These are phyloP conservation scores for Gossypium sturtianum DNA, from an alignment of 345 rosid genomes.

Conservation along the genomic window DNA sequence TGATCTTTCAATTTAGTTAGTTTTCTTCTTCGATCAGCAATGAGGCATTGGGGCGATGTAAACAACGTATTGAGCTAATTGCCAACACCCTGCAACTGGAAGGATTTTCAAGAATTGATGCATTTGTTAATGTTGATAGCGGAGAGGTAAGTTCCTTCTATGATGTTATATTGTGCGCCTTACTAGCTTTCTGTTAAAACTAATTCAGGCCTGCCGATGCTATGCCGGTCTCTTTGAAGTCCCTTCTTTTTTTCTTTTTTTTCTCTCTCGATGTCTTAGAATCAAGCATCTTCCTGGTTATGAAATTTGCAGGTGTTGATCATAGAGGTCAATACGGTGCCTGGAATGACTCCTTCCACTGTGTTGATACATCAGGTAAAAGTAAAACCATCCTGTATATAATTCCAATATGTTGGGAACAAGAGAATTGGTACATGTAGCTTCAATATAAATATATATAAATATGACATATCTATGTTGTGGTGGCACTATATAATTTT, in stretches of 20 bases:
- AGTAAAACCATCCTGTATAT: slow-evolving; percentile 22
- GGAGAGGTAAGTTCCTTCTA: slow-evolving; percentile 64
- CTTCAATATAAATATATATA: neutral
- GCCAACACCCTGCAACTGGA: slow-evolving; percentile 69
- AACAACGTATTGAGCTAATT: slow-evolving; percentile 63
- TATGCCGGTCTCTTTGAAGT: neutral
- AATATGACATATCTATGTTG: neutral
- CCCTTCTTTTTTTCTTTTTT: too few relatives aligned
- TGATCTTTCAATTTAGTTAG: neutral
- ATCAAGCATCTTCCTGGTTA: slow-evolving; percentile 2
- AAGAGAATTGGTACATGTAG: neutral
- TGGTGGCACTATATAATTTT: neutral
- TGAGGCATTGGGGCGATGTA: slow-evolving; percentile 62
- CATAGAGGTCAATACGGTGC: slow-evolving; percentile 91
- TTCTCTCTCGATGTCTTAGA: neutral
- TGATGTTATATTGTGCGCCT: neutral
- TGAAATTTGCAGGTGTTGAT: slow-evolving; percentile 53
- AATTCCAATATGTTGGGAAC: too few relatives aligned
- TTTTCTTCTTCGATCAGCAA: slow-evolving; percentile 36
- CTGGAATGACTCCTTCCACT: slow-evolving; percentile 97
- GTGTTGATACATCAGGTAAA: slow-evolving; percentile 88
- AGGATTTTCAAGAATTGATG: slow-evolving; percentile 91
- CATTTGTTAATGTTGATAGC: slow-evolving; percentile 76
- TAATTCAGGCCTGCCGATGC: neutral
- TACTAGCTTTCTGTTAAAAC: neutral